Base-by-base conservation (phyloP, 2,329 filamentous ascomycete species). In the Aquanectria penicillioides region DNA sequence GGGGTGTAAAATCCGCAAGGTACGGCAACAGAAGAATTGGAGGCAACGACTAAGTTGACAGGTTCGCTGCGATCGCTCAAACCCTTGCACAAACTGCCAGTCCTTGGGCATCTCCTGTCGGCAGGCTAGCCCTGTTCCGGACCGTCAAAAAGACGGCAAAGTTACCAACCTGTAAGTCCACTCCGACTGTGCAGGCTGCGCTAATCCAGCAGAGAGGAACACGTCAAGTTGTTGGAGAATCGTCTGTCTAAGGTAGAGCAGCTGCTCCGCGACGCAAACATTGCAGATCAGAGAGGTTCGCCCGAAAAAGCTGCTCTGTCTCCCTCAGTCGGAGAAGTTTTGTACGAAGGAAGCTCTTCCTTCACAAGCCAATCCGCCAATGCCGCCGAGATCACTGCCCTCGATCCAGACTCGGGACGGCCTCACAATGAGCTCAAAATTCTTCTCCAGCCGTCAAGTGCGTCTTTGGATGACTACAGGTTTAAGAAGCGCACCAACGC, bases 341-440 rank as follows among this genome's bases (percentile, higher is more conserved):
- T 66, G 3, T 66, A 66, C 11, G 61, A 66, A 17, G 64, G 64
- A n/a, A 59, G 51, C 3, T 66, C 63, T 3, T 66, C 64, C 0
- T 66, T 66, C 18, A 57, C 59, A 20, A 61, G 51, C 20, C 63
- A 66, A n/a, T 64, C 61, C 9, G n/a, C n/a, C n/a, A n/a, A n/a
- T n/a, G n/a, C n/a, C n/a, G n/a, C n/a, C n/a, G n/a, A n/a, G n/a
- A n/a, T n/a, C n/a, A n/a, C n/a, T n/a, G n/a, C n/a, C n/a, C n/a
- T n/a, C n/a, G n/a, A n/a, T n/a, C n/a, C n/a, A n/a, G n/a, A n/a
- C n/a, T n/a, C n/a, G n/a, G n/a, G n/a, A n/a, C n/a, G n/a, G n/a
- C n/a, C n/a, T n/a, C n/a, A n/a, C n/a, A n/a, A n/a, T n/a, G n/a
- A n/a, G n/a, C n/a, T n/a, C n/a, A n/a, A n/a, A n/a, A n/a, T n/a